These are phyloP conservation scores for Monosporascus ibericus DNA, from an alignment of 2,329 filamentous ascomycete genomes.

Conservation along the genomic window DNA sequence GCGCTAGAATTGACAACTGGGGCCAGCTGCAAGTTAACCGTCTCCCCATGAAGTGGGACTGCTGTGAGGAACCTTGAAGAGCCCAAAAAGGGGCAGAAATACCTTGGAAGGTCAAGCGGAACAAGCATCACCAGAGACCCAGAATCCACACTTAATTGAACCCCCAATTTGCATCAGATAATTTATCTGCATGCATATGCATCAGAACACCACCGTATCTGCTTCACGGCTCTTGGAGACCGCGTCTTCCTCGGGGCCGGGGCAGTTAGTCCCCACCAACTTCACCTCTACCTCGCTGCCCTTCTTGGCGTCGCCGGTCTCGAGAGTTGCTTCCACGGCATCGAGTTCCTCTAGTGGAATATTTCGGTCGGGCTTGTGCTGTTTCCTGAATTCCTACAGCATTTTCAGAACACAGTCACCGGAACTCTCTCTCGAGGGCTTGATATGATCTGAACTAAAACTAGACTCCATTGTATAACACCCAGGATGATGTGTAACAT, in stretches of 20 bases:
- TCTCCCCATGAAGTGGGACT: too few relatives aligned
- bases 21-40: too few relatives aligned
- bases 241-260: conserved; percentile 40
- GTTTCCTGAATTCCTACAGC: conserved; percentile 38
- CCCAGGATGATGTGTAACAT: too few relatives aligned
- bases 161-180: too few relatives aligned
- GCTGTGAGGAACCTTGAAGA: too few relatives aligned
- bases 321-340: conserved; percentile 42
- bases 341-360: conserved; percentile 46
- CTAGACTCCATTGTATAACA: too few relatives aligned
- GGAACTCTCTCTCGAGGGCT: conserved; percentile 7
- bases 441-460: neutral
- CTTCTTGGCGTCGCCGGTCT: conserved; percentile 37
- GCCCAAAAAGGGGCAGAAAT: too few relatives aligned
- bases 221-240: conserved; percentile 16
- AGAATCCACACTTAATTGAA: too few relatives aligned
- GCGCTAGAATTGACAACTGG: too few relatives aligned
- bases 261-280: conserved; percentile 44
- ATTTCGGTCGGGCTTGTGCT: conserved; percentile 53
- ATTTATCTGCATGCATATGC: too few relatives aligned
- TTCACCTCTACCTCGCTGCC: conserved; percentile 40
- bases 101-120: too few relatives aligned
- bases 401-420: conserved; percentile 14
- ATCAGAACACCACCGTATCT: neutral
- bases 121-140: too few relatives aligned